Percentiles rank a stretch among this genome's conserved stretches.
These are phyloP conservation scores for Lactifluus subvellereus DNA, from an alignment of 768 basidiomycete genomes.

Conservation along the genomic window DNA sequence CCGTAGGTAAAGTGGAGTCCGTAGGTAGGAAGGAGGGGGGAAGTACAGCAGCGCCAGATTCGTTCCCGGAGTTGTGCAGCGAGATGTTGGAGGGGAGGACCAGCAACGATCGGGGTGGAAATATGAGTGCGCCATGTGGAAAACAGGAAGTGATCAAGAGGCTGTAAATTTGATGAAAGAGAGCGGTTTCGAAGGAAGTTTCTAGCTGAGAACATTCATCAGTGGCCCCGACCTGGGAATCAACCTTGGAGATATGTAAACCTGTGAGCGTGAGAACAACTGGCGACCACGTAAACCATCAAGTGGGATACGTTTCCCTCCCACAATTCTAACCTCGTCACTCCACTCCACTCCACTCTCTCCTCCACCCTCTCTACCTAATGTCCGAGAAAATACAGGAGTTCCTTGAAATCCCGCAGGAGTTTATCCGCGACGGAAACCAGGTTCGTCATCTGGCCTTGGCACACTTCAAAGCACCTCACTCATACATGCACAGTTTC, in stretches of 20 bases:
- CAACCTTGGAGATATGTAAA: no score
- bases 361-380: constrained; percentile 28
- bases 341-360: neutral
- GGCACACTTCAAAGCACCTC: neutral
- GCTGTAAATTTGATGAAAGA: neutral
- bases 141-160: neutral
- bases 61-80: constrained; percentile 13
- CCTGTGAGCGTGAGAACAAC: neutral
- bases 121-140: constrained; percentile 3
- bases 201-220: constrained; percentile 15
- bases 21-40: neutral
- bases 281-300: neutral
- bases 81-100: constrained; percentile 32
- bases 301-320: neutral
- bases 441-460: constrained; percentile 47
- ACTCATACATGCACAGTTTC: constrained; percentile 54
- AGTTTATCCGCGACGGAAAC: constrained; percentile 89
- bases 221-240: neutral
- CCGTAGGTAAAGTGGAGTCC: constrained; percentile 12
- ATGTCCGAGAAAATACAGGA: constrained; percentile 93
- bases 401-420: constrained; percentile 84
- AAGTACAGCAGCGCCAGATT: constrained; percentile 17
- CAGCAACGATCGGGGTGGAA: constrained; percentile 40
- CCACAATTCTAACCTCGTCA: neutral
- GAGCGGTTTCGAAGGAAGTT: neutral